Percentiles rank a stretch among this genome's conserved stretches.
These are phyloP conservation scores for Osmanthus fragrans DNA, from an alignment of 257 asterid genomes.

Conservation along the genomic window DNA sequence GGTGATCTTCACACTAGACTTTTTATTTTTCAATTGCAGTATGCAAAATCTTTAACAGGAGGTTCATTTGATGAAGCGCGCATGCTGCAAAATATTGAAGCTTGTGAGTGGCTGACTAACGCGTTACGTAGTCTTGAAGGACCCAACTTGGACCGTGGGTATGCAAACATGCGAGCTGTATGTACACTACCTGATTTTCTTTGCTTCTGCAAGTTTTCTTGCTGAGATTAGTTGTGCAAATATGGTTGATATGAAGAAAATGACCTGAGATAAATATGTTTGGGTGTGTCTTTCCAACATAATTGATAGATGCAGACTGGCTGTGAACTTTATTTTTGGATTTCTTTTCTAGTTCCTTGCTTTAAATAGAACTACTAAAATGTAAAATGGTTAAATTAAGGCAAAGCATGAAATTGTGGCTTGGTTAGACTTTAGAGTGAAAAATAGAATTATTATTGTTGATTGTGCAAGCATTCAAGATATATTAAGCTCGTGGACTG, in stretches of 20 bases:
- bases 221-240: neutral
- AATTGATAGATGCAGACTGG: constrained; percentile 4
- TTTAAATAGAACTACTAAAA: neutral
- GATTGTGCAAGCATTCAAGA: constrained; percentile 1
- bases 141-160: constrained; percentile 76
- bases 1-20: neutral
- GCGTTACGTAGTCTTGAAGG: constrained; percentile 69
- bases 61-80: constrained; percentile 94
- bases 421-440: neutral
- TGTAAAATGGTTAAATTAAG: neutral
- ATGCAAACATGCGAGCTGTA: constrained; percentile 79
- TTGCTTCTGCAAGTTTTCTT: constrained; percentile 4
- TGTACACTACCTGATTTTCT: constrained; percentile 33
- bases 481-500: constrained; percentile 6
- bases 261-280: constrained; percentile 6
- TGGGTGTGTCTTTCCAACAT: neutral
- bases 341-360: neutral
- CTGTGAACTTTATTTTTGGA: constrained; percentile 20
- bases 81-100: constrained; percentile 89
- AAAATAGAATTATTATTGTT: neutral
- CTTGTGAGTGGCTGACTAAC: constrained; percentile 91
- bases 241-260: constrained; percentile 10
- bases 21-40: constrained; percentile 49
- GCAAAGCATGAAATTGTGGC: neutral
- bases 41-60: constrained; percentile 59